A percentile compares a stretch with the other conserved stretches of the same genome.
These are phyloP conservation scores for Suillus placidus DNA, from an alignment of 768 basidiomycete genomes.

Conservation along the genomic window DNA sequence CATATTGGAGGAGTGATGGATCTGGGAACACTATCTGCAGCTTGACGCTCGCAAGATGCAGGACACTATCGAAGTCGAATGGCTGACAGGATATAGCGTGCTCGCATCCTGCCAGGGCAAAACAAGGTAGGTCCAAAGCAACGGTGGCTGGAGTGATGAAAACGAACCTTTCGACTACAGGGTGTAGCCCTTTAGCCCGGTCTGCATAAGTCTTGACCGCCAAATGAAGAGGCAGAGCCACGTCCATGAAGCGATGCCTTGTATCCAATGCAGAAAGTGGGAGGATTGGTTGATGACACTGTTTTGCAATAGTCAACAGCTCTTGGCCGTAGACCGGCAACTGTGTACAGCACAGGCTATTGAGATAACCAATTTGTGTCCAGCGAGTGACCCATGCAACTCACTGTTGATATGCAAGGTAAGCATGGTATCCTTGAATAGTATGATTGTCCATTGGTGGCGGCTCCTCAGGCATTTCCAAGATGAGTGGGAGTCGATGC, in stretches of 20 bases:
- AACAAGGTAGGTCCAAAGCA: slow-evolving; percentile 68
- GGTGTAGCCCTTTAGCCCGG: slow-evolving; percentile 57
- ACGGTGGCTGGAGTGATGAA: slow-evolving; percentile 82
- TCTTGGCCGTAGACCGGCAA: slow-evolving; percentile 51
- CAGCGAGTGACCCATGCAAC: slow-evolving; percentile 60
- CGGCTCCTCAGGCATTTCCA: slow-evolving; percentile 59
- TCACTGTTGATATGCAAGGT: slow-evolving; percentile 50
- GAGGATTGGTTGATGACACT: slow-evolving; percentile 49
- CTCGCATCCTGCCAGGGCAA: slow-evolving; percentile 55
- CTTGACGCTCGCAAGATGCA: slow-evolving; percentile 80
- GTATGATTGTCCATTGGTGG: slow-evolving; percentile 78
- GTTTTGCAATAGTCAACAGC: slow-evolving; percentile 41
- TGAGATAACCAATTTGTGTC: slow-evolving; percentile 73
- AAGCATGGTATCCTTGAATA: slow-evolving; percentile 67
- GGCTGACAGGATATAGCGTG: slow-evolving; percentile 32
- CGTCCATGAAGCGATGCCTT: slow-evolving; percentile 45
- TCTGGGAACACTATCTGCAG: slow-evolving; percentile 94
- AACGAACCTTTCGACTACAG: slow-evolving; percentile 67
- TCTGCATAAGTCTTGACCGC: slow-evolving; percentile 65
- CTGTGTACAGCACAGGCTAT: slow-evolving; percentile 66
- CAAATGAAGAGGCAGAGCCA: slow-evolving; percentile 41
- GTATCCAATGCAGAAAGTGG: slow-evolving; percentile 51
- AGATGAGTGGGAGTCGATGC: slow-evolving; percentile 51
- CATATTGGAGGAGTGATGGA: slow-evolving; percentile 86
- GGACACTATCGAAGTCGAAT: slow-evolving; percentile 59